A percentile compares a stretch with the other conserved stretches of the same genome.
These are phyloP conservation scores for Odonthalia washingtoniensis DNA, from an alignment of 31 red algal species.

Conservation along the genomic window DNA sequence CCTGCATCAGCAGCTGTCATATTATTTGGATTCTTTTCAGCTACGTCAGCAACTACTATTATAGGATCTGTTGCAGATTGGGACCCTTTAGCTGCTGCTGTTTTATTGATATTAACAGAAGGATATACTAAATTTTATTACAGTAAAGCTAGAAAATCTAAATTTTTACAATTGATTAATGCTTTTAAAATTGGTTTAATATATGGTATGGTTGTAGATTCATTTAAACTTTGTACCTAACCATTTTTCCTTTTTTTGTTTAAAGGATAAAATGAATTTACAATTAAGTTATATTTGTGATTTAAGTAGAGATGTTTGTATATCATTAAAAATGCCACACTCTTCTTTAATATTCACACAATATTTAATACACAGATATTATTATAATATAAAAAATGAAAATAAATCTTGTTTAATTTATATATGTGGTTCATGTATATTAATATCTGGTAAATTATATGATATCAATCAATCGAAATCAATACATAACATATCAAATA, in stretches of 20 bases:
- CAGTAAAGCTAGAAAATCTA: slow-evolving; percentile 2
- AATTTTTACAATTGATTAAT: slow-evolving; percentile 72
- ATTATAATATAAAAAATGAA: slow-evolving; percentile 30
- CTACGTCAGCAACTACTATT: slow-evolving; percentile 86
- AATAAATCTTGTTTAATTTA: slow-evolving; percentile 40
- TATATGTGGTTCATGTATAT: slow-evolving; percentile 38
- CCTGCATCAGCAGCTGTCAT: slow-evolving; percentile 32
- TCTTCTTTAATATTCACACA: slow-evolving; percentile 36
- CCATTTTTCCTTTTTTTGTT: slow-evolving; percentile 27
- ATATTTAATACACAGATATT: slow-evolving; percentile 62
- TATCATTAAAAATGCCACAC: slow-evolving; percentile 37
- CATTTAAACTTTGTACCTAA: slow-evolving; percentile 83
- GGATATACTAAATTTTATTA: slow-evolving; percentile 81
- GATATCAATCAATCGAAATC: slow-evolving; percentile 25
- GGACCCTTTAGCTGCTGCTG: slow-evolving; percentile 91
- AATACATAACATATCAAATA: slow-evolving; percentile 52
- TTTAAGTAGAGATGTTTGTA: slow-evolving; percentile 39
- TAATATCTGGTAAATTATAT: slow-evolving; percentile 47
- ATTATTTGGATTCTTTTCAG: slow-evolving; percentile 87
- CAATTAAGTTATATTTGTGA: slow-evolving; percentile 50
- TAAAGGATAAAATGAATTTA: too few relatives aligned
- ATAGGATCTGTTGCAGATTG: slow-evolving; percentile 93
- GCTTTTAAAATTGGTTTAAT: slow-evolving; percentile 91
- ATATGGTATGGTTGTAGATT: slow-evolving; percentile 85
- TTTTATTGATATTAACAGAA: slow-evolving; percentile 85